Evolutionary conservation across 2,329 filamentous ascomycete species (phyloP).

Genomic region (Pyricularia grisea): DNA sequence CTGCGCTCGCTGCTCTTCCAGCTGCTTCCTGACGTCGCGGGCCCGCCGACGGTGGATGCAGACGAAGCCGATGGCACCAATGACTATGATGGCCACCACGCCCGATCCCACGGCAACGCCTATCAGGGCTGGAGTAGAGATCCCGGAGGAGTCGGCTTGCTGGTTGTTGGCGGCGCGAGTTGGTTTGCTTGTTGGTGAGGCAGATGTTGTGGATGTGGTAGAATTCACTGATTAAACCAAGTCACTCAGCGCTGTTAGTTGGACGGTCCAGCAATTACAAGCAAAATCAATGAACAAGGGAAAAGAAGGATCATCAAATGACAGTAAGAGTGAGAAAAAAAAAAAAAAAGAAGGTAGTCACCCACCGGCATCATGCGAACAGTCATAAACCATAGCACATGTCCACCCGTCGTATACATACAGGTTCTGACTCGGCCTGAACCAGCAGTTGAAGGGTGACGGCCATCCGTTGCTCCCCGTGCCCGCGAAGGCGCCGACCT

Average conservation of each 20-base stretch:
- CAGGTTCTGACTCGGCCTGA: conserved; percentile 13
- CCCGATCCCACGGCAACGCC: conserved; percentile 14
- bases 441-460: conserved; percentile 20
- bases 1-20: neutral
- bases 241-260: neutral
- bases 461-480: conserved; percentile 20
- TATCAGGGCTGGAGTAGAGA: conserved; percentile 11
- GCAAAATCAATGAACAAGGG: neutral
- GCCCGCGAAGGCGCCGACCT: conserved; percentile 19
- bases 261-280: neutral
- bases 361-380: conserved; percentile 16
- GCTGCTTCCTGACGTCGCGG: neutral
- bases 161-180: neutral
- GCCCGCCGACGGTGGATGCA: conserved; percentile 7
- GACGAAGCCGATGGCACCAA: conserved; percentile 8
- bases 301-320: neutral
- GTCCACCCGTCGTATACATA: conserved; percentile 15
- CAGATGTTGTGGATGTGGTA: neutral
- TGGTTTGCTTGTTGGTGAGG: neutral
- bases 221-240: neutral
- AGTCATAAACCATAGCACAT: conserved; percentile 21
- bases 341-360: conserved; percentile 9
- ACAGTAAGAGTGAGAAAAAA: neutral
- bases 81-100: conserved; percentile 10
- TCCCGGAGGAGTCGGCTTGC: neutral